A percentile compares a stretch with the other conserved stretches of the same genome.
phyloP scores from a whole-genome alignment of 805 yeast species.

The Yarrowia alimentaria region DNA sequence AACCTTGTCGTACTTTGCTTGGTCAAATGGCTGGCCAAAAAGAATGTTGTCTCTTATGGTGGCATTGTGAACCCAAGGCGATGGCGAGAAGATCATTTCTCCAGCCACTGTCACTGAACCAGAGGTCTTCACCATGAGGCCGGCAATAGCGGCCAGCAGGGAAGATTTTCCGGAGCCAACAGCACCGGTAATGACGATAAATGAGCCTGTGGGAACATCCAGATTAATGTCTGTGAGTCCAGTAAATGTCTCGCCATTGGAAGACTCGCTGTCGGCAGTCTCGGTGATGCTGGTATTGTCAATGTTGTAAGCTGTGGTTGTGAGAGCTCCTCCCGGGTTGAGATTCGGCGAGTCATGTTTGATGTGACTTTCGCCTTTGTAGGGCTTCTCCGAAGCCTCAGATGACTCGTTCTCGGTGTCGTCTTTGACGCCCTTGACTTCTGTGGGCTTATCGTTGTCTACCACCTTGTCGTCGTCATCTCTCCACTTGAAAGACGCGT shows the following conservation, averaged over 20 bases:
- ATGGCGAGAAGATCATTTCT: slow-evolving; percentile 50
- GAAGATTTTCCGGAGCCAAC: slow-evolving; percentile 76
- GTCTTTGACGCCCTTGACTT: slow-evolving; percentile 6
- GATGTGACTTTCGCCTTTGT: too few relatives aligned
- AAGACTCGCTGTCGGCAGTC: neutral
- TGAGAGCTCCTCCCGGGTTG: too few relatives aligned
- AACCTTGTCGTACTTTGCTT: slow-evolving; percentile 50
- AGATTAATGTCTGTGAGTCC: slow-evolving; percentile 46
- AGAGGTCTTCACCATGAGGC: slow-evolving; percentile 53
- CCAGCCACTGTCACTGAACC: slow-evolving; percentile 55
- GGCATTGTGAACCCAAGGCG: slow-evolving; percentile 72
- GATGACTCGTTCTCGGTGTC: neutral
- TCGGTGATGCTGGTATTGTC: too few relatives aligned
- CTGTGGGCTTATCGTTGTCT: slow-evolving; percentile 32
- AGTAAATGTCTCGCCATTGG: slow-evolving; percentile 38
- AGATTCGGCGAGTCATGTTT: too few relatives aligned
- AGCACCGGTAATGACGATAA: slow-evolving; percentile 64
- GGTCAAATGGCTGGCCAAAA: slow-evolving; percentile 59
- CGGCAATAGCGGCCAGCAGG: slow-evolving; percentile 60
- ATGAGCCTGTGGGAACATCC: slow-evolving; percentile 55
- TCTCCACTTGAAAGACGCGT: slow-evolving; percentile 70
- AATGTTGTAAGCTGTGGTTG: too few relatives aligned
- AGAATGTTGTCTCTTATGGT: slow-evolving; percentile 67
- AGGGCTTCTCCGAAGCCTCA: too few relatives aligned
- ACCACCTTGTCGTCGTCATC: slow-evolving; percentile 37